phyloP scores from a whole-genome alignment of 2,329 filamentous ascomycete genomes.

The Tolypocladium pustulatum region DNA sequence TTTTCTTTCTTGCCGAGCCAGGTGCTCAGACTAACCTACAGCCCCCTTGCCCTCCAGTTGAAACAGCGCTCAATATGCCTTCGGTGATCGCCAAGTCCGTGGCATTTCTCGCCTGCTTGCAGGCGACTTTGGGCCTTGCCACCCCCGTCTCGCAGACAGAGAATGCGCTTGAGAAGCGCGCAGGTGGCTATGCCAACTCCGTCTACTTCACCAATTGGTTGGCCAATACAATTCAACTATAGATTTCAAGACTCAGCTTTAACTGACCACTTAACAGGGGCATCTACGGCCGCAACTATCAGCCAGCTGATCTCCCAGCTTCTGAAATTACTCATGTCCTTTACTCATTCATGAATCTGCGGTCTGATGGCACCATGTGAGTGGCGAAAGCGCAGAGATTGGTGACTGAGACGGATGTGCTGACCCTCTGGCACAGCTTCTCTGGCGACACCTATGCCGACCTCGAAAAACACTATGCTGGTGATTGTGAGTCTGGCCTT shows the following conservation, averaged over 20 bases:
- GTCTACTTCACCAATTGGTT: slow-evolving; percentile 42
- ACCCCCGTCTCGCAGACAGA: slow-evolving; percentile 6
- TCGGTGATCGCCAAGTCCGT: slow-evolving; percentile 13
- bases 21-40: background rate
- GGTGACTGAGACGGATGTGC: background rate
- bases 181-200: slow-evolving; percentile 21
- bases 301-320: slow-evolving; percentile 59
- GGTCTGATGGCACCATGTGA: slow-evolving; percentile 60
- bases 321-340: slow-evolving; percentile 67
- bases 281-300: slow-evolving; percentile 66
- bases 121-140: slow-evolving; percentile 11
- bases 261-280: slow-evolving; percentile 32
- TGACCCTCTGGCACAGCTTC: slow-evolving; percentile 27
- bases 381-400: slow-evolving; percentile 8
- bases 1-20: background rate
- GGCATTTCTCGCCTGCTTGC: slow-evolving; percentile 15
- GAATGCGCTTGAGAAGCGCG: slow-evolving; percentile 8
- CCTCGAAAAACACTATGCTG: slow-evolving; percentile 59
- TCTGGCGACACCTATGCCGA: slow-evolving; percentile 63
- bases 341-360: slow-evolving; percentile 72
- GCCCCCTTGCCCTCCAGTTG: background rate
- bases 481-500: slow-evolving; percentile 40
- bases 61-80: slow-evolving; percentile 11
- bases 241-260: background rate
- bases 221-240: slow-evolving; percentile 1